Evolutionary conservation across 352 stramenopile genomes (phyloP), one percentile per base, ranked within the genome.

Genomic region (Pythium insidiosum): DNA sequence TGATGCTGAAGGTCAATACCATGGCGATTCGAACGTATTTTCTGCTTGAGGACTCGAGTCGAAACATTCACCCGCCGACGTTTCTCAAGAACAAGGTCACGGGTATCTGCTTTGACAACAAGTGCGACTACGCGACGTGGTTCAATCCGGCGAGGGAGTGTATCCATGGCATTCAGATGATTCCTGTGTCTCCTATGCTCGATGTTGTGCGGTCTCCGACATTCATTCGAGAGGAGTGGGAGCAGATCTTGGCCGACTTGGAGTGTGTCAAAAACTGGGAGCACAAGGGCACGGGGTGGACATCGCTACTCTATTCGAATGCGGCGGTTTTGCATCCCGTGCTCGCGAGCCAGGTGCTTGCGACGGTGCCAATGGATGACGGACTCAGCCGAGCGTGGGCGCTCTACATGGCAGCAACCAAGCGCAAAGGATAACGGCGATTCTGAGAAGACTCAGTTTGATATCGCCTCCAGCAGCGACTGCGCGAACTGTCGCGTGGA

Each of bases 151-250:
- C 74, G 22, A 61, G 66, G 22, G 73, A 88, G n/a, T 77, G 66
- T 23, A 88, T 88, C 48, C 75, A 88, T 35, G 75, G 75, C 21
- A 86, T 88, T 24, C 75, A 88, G 44, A 88, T 88, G 75, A 50
- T 76, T n/a, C 65, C 65, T 0, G 67, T 86, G 26, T 79, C 70
- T 36, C 65, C 70, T 7, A 69, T 82, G 44, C 65, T 73, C 10
- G 67, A 79, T 39, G 67, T 73, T 35, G 71, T 82, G 40, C 69
- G 73, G 48, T 61, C 65, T 18, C 57, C 50, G 23, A 46, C 55
- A 33, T 86, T 86, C 46, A 69, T 83, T 1, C 47, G 60, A 35
- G 63, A 86, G 51, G 73, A 83, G 47, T 83, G 73, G 73, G 55
- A 74, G 4, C 54, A 79, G 41, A 69, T 85, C 34, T 57, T 85